Conservation (phyloP, 768 basidiomycete genomes). For the Tricholoma hemisulphureum region DNA sequence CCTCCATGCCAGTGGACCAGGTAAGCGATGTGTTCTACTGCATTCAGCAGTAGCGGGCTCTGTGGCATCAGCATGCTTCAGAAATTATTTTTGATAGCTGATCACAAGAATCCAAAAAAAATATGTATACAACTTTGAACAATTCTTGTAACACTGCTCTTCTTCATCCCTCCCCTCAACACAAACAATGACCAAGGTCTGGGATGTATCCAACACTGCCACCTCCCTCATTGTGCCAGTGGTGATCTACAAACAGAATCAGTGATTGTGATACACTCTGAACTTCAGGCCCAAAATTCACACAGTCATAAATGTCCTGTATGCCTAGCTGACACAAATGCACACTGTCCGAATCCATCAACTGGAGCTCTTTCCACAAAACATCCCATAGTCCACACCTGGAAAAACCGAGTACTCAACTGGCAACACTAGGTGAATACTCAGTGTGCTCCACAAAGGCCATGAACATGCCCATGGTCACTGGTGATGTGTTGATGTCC, state of each 20-base stretch:
- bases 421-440: constrained; percentile 30
- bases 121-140: too few relatives aligned
- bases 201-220: constrained; percentile 68
- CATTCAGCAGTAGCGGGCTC: too few relatives aligned
- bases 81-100: too few relatives aligned
- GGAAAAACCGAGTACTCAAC: constrained; percentile 60
- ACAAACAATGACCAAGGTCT: constrained; percentile 38
- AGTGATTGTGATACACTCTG: constrained; percentile 32
- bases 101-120: too few relatives aligned
- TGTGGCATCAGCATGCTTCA: too few relatives aligned
- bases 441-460: constrained; percentile 58
- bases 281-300: constrained; percentile 51
- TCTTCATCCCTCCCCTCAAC: constrained; percentile 28
- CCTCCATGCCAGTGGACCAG: too few relatives aligned
- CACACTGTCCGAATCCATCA: constrained; percentile 35
- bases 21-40: too few relatives aligned
- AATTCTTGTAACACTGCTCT: too few relatives aligned
- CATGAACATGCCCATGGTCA: constrained; percentile 60
- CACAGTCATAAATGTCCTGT: constrained; percentile 45
- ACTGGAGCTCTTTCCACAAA: constrained; percentile 36
- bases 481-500: constrained; percentile 59
- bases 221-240: too few relatives aligned
- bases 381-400: constrained; percentile 40
- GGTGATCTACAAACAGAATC: too few relatives aligned
- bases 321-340: constrained; percentile 44